Conservation (phyloP, 2,329 filamentous ascomycete genomes). For the Laburnicola sp. region DNA sequence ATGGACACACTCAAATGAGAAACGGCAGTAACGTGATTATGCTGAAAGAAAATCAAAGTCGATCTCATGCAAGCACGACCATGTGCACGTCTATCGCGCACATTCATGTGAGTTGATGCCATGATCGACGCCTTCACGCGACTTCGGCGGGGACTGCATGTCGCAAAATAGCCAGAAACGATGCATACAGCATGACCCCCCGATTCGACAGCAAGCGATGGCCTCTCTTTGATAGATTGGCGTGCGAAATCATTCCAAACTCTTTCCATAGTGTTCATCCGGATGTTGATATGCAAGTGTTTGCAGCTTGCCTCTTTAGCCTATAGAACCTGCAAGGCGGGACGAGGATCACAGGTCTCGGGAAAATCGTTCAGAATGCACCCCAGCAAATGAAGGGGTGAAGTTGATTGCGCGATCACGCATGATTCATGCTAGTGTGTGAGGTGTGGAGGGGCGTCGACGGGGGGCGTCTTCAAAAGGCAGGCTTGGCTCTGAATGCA, state of each 20-base stretch:
- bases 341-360: not conserved
- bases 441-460: no score
- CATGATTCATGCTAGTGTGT: no score
- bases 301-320: constrained; percentile 3
- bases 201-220: constrained; percentile 11
- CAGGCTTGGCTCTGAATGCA: no score
- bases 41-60: not conserved
- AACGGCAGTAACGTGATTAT: not conserved
- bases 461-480: no score
- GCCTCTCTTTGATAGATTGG: constrained; percentile 2
- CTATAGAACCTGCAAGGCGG: constrained; percentile 3
- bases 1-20: no score
- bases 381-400: no score
- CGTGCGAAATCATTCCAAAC: constrained; percentile 2
- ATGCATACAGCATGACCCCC: not conserved
- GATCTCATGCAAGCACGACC: not conserved
- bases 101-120: constrained; percentile 2
- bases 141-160: not conserved
- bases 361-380: not conserved
- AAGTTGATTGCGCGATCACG: no score
- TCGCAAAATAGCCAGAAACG: constrained; percentile 14
- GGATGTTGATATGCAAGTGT: constrained; percentile 1
- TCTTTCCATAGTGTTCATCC: constrained; percentile 13
- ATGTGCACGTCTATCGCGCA: not conserved
- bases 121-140: constrained; percentile 10